Base-by-base conservation (phyloP, 345 rosid genomes). In the Cardamine occulta region DNA sequence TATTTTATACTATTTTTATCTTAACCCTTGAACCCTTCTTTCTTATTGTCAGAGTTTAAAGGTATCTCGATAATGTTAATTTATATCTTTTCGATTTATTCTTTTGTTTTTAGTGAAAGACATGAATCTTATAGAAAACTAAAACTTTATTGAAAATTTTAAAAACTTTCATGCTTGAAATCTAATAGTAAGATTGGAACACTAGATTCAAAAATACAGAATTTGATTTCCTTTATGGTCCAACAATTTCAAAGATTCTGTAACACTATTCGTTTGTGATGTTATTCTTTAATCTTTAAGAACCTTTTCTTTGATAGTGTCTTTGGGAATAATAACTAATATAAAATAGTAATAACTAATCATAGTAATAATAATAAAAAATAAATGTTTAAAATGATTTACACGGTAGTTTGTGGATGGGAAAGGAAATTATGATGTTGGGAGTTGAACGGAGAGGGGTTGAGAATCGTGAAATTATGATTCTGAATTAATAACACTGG, bases 391-490 rank as follows among this genome's bases (percentile, higher is more conserved):
- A 13, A 57, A 28, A 18, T 7, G 17, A 59, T 75, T 60, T 18
- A 21, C 37, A 68, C 6, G 62, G 55, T 68, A 39, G 63, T 61
- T 59, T 57, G 45, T 64, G 28, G 67, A 53, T 53, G 32, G 59
- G 52, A 74, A 55, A 65, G 37, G 34, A 74, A 64, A 57, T 58
- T 17, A 58, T 66, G 61, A 67, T 62, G 74, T 61, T 69, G 70
- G 54, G 58, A 44, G 69, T 53, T 61, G 62, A 76, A 62, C 55
- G 12, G 10, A 48, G 21, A 61, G 35, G 40, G 57, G 31, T 77
- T 70, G 80, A 65, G 5, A 77, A 64, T 17, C 61, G 80, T 71
- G 80, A 77, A 71, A 71, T 71, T 65, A 77, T 64, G 48, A 65
- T 28, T 65, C 72, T 65, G 76, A 70, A 45, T 64, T 64, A 72